A percentile compares a stretch with the other conserved stretches of the same genome.
Conservation (phyloP, 768 basidiomycete species). For the Leucocoprinus leucothites region DNA sequence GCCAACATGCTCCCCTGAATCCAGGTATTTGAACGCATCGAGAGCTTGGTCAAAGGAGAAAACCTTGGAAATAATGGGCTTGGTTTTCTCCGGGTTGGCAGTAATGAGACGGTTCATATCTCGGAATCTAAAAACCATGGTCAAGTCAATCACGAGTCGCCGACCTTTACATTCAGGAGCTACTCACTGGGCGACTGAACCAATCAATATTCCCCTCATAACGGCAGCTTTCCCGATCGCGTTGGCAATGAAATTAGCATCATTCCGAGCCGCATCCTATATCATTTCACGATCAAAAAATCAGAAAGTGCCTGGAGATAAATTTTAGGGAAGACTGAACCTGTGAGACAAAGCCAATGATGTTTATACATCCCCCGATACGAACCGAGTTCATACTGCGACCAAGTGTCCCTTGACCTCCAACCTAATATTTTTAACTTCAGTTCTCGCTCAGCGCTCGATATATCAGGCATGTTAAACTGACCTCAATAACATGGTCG, state of each 20-base stretch:
- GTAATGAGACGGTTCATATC: constrained; percentile 45
- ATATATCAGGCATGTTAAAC: too few relatives aligned
- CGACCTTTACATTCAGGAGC: constrained; percentile 20
- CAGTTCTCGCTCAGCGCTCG: not conserved
- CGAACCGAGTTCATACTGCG: constrained; percentile 38
- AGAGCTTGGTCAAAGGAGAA: constrained; percentile 51
- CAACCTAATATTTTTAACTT: constrained; percentile 39
- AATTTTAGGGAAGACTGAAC: constrained; percentile 19
- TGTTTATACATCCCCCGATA: constrained; percentile 41
- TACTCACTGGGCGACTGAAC: constrained; percentile 55
- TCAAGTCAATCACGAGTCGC: not conserved
- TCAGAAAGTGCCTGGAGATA: not conserved
- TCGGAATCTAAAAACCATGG: constrained; percentile 36
- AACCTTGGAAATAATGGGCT: constrained; percentile 52
- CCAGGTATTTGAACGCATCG: constrained; percentile 49
- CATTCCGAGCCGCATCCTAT: constrained; percentile 10
- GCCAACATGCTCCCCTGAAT: constrained; percentile 53
- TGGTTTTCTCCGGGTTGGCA: constrained; percentile 35
- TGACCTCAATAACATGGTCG: constrained; percentile 37
- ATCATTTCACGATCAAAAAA: not conserved
- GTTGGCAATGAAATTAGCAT: constrained; percentile 25
- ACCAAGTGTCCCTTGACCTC: constrained; percentile 47
- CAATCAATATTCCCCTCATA: constrained; percentile 53
- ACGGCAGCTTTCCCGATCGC: constrained; percentile 37
- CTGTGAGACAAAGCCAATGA: constrained; percentile 50